These are phyloP conservation scores for Malassezia vespertilionis DNA, from an alignment of 1,284 basidiomycete species.

Conservation along the genomic window DNA sequence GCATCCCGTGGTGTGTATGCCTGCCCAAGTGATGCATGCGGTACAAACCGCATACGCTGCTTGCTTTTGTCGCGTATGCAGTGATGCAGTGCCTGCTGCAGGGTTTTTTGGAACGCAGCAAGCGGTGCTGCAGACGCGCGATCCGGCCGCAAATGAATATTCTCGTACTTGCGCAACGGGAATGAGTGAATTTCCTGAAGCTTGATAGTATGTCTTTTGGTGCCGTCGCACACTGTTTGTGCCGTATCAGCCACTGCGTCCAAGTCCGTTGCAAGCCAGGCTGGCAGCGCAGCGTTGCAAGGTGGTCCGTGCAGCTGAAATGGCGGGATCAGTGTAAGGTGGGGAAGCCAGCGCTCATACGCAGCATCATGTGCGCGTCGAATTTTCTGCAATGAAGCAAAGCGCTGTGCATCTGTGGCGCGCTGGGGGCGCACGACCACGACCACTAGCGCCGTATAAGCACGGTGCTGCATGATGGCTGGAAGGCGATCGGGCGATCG, in stretches of 20 bases:
- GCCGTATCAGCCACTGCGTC: background rate
- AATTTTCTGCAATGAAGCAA: slow-evolving; percentile 6
- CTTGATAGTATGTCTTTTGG: background rate
- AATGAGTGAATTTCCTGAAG: slow-evolving; percentile 9
- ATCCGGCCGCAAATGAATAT: slow-evolving; percentile 12
- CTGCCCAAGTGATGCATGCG: slow-evolving; percentile 15
- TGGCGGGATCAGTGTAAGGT: slow-evolving; percentile 15
- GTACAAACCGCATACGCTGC: background rate
- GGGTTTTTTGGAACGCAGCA: slow-evolving; percentile 4
- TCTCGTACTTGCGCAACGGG: slow-evolving; percentile 7
- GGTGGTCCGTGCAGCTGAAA: background rate
- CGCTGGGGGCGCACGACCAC: slow-evolving; percentile 8
- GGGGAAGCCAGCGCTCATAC: slow-evolving; percentile 15
- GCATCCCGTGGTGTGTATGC: slow-evolving; percentile 1
- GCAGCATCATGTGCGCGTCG: slow-evolving; percentile 11
- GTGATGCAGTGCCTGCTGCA: background rate
- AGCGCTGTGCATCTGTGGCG: slow-evolving; percentile 2
- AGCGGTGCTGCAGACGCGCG: background rate
- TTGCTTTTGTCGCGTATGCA: background rate
- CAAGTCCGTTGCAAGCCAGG: background rate
- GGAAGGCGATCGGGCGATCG: slow-evolving; percentile 3
- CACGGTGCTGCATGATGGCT: background rate
- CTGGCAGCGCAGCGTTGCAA: background rate
- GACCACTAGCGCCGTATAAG: slow-evolving; percentile 13
- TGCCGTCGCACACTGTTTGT: background rate